phyloP scores from a whole-genome alignment of 2,329 filamentous ascomycete species.

The Xylogone sp. region DNA sequence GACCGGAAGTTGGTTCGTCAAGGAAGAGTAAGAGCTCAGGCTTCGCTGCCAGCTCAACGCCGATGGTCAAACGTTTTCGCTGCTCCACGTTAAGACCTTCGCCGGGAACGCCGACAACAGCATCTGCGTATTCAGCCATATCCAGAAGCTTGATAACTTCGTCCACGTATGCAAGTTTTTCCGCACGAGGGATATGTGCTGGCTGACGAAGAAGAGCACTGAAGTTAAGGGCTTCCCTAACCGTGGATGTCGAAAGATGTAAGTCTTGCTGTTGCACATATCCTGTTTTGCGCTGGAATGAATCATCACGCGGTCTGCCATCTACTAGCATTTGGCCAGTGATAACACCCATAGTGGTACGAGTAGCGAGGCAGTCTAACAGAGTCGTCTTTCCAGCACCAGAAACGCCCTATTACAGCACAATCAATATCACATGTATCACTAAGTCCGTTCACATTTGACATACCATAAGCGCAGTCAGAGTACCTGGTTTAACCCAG shows the following conservation, averaged over 20 bases:
- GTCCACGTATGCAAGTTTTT: conserved; percentile 82
- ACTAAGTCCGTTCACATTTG: background rate
- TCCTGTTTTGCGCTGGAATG: conserved; percentile 86
- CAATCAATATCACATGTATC: background rate
- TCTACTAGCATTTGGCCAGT: conserved; percentile 74
- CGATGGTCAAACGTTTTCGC: conserved; percentile 80
- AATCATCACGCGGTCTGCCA: conserved; percentile 63
- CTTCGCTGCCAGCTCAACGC: conserved; percentile 89
- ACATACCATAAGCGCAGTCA: conserved; percentile 57
- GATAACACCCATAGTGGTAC: conserved; percentile 86
- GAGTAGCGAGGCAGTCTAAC: conserved; percentile 77
- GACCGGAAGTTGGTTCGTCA: conserved; percentile 88
- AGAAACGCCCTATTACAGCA: conserved; percentile 6
- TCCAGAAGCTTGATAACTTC: conserved; percentile 69
- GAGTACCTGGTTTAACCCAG: conserved; percentile 65
- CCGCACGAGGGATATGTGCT: conserved; percentile 61
- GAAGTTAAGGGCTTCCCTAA: conserved; percentile 82
- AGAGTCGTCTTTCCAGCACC: conserved; percentile 90
- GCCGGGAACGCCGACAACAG: conserved; percentile 84
- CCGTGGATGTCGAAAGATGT: conserved; percentile 76
- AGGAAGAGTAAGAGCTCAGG: conserved; percentile 77
- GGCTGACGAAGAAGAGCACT: conserved; percentile 82
- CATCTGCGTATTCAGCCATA: conserved; percentile 85
- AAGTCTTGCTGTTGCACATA: conserved; percentile 92
- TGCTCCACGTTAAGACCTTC: conserved; percentile 75